These are phyloP conservation scores for Plasmodium knowlesi DNA, from an alignment of 169 alveolate species.

Conservation along the genomic window DNA sequence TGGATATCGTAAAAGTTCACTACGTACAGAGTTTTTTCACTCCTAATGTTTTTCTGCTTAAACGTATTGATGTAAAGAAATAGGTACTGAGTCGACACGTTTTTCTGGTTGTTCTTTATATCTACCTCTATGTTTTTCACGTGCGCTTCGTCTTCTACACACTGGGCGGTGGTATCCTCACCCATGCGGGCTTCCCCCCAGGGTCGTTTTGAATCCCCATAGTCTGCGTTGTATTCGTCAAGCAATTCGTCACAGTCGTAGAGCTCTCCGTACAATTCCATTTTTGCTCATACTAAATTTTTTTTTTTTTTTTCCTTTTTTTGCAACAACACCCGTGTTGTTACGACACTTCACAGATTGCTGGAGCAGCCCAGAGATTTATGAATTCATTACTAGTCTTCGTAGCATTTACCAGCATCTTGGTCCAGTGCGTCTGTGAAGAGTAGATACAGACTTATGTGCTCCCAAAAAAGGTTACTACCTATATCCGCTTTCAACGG, in stretches of 20 bases:
- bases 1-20: slow-evolving; percentile 47
- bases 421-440: background rate
- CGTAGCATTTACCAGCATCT: background rate
- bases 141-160: slow-evolving; percentile 18
- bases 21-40: background rate
- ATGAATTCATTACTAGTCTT: background rate
- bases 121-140: slow-evolving; percentile 49
- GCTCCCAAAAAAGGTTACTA: background rate
- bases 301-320: background rate
- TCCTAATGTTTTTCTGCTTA: slow-evolving; percentile 33
- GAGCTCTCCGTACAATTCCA: slow-evolving; percentile 53
- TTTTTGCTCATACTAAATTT: background rate
- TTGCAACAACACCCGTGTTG: background rate
- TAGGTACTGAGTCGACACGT: slow-evolving; percentile 45
- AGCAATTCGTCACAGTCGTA: slow-evolving; percentile 35
- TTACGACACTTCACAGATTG: background rate
- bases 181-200: background rate
- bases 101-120: slow-evolving; percentile 31
- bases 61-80: slow-evolving; percentile 56
- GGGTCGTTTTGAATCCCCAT: background rate
- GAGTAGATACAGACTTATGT: background rate
- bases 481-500: background rate
- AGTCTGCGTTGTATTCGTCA: background rate
- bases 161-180: background rate
- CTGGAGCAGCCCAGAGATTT: background rate